phyloP scores from a whole-genome alignment of 1,139 yeast genomes.

The Lodderomyces metapsilosis region DNA sequence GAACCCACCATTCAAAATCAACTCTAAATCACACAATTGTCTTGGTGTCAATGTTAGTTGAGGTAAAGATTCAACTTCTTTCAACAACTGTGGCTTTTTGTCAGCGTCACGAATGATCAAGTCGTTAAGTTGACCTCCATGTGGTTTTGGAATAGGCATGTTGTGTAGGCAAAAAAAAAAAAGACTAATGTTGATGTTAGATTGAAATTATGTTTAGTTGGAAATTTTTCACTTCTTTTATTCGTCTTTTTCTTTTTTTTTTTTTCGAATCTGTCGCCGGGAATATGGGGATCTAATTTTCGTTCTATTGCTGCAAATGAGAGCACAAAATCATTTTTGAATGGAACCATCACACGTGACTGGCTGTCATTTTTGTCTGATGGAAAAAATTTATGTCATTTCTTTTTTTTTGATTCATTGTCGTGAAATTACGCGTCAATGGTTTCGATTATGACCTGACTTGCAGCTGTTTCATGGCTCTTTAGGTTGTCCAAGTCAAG shows the following conservation, averaged over 20 bases:
- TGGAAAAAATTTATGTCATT: neutral
- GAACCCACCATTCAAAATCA: constrained; percentile 91
- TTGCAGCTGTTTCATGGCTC: no score
- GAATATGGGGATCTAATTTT: neutral
- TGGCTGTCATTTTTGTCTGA: neutral
- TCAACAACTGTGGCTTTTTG: constrained; percentile 52
- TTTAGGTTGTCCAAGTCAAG: no score
- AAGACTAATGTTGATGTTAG: neutral
- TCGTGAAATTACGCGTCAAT: constrained; percentile 1
- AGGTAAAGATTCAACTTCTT: constrained; percentile 50
- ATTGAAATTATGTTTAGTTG: neutral
- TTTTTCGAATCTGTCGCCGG: neutral
- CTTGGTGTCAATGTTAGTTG: constrained; percentile 71
- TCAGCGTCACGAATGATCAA: constrained; percentile 77
- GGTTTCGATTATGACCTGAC: no score
- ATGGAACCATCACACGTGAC: constrained; percentile 4
- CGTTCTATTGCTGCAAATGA: neutral
- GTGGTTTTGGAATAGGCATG: constrained; percentile 77
- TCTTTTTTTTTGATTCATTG: neutral
- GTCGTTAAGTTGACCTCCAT: constrained; percentile 89
- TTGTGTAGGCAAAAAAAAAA: no score
- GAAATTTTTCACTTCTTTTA: neutral
- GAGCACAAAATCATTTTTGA: neutral
- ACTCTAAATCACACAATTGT: constrained; percentile 90
- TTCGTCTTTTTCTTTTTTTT: neutral